Evolutionary conservation across 2,329 filamentous ascomycete genomes (phyloP), one percentile per base, ranked within the genome.

Genomic region (Periconia sp.): DNA sequence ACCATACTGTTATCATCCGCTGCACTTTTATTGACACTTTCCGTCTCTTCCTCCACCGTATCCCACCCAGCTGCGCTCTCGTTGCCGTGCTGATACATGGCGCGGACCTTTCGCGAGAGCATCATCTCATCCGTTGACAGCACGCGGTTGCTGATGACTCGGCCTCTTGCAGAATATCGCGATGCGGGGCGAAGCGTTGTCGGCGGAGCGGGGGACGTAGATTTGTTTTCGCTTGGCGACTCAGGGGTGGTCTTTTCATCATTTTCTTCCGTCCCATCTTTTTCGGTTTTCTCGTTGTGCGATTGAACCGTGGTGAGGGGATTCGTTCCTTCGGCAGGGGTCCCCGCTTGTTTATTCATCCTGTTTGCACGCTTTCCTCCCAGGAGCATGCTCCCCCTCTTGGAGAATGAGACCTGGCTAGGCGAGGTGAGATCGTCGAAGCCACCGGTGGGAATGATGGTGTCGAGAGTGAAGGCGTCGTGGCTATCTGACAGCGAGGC

Each of bases 61-160:
- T 71, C 70, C 76, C 76, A 79, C 6, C 79, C 73, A 8, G 71
- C 76, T 14, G 81, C 80, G 31, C 77, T 78, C 56, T 85, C 84
- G 52, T 85, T 80, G 5, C 84, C 84, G 56, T 81, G 79, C 57
- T 83, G 81, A 64, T 87, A 88, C 83, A 87, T 87, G 57, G 82
- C 76, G 30, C 85, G 78, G 35, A 88, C 84, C 57, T 83, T 83
- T 56, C 82, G 80, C 31, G 85, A 87, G 54, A 87, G 74, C 65
- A 82, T 80, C 62, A 85, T 84, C 66, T 87, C 85, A 60, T 87
- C 85, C 1, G 82, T 75, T n/a, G 85, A 87, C 30, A 87, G 77
- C 18, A 81, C 78, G 52, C 84, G 77, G 46, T 72, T 72, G 49
- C 66, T 58, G 41, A 74, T 63, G 11, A 74, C 65, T 49, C 70